phyloP scores from a whole-genome alignment of 1,284 basidiomycete species.

The Irpex rosettiformis region DNA sequence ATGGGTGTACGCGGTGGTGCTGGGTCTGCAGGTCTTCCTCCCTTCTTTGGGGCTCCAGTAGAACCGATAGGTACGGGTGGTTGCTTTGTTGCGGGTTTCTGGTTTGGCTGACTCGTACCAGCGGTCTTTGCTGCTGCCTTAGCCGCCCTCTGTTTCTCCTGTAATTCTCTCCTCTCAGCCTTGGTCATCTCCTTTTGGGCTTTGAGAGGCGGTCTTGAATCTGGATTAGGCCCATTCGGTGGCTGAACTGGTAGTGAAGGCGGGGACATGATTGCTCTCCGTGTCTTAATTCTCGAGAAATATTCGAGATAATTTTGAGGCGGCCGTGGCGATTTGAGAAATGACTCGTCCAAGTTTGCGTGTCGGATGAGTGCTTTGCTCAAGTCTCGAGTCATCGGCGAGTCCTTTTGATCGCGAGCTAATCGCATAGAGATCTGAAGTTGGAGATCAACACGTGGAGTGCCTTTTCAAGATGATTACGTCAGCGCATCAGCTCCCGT shows the following conservation, averaged over 20 bases:
- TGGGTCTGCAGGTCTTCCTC: slow-evolving; percentile 17
- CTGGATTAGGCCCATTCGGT: slow-evolving; percentile 19
- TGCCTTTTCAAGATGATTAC: neutral
- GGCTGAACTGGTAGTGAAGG: slow-evolving; percentile 26
- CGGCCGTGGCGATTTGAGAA: neutral
- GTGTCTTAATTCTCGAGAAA: neutral
- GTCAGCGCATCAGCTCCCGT: neutral
- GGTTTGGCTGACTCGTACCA: slow-evolving; percentile 13
- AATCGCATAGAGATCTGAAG: slow-evolving; percentile 8
- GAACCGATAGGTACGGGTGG: slow-evolving; percentile 1
- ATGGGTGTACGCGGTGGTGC: slow-evolving; percentile 15
- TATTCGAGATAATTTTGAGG: slow-evolving; percentile 1
- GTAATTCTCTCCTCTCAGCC: slow-evolving; percentile 75
- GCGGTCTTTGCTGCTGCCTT: slow-evolving; percentile 44
- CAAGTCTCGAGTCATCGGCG: slow-evolving; percentile 22
- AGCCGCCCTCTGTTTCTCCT: slow-evolving; percentile 77
- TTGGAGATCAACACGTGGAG: slow-evolving; percentile 3
- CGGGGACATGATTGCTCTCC: slow-evolving; percentile 21
- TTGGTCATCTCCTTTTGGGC: slow-evolving; percentile 69
- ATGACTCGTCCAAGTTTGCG: slow-evolving; percentile 5
- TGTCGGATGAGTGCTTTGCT: slow-evolving; percentile 13
- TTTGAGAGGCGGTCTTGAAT: slow-evolving; percentile 11
- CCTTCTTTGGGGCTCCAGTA: slow-evolving; percentile 14
- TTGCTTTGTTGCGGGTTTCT: slow-evolving; percentile 11
- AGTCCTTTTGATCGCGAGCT: slow-evolving; percentile 5